Evolutionary conservation across 75 land plant genomes (phyloP), one percentile per base, ranked within the genome.

Genomic region (Selaginella moellendorffii): DNA sequence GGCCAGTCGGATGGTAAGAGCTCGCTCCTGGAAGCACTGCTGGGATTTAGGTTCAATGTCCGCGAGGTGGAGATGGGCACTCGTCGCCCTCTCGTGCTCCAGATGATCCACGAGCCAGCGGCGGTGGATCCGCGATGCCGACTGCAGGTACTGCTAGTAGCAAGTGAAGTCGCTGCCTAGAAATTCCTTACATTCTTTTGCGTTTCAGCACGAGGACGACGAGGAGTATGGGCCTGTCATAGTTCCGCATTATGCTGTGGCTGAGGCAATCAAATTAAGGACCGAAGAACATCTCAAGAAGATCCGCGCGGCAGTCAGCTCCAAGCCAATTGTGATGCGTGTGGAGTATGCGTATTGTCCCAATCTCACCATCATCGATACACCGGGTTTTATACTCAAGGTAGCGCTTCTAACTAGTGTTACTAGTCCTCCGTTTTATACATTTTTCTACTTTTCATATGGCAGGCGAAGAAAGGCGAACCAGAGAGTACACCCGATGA

Each of bases 61-160:
- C 76, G 89, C 1, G 97, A 92, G 68, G 97, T 92, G 68, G 97
- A 92, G 63, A 92, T 92, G 95, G 97, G 97, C 2, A 92, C 97
- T 0, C 68, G 97, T 2, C 54, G 97, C 0, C 97, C 97, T 1
- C 83, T 92, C 54, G 82, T 92, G 72, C 79, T 92, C 54, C 97
- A 92, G 62, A 92, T 92, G 97, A 82, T 88, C 31, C 97, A 92
- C 56, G 95, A 92, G 63, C 74, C 86, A 2, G 27, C 82, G 14
- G 97, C 97, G 14, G 31, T 77, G 17, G 95, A 92, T 51, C 97
- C 97, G 20, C 79, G 84, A 1, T 92, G 97, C 75, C 84, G 93
- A 10, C 86, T 92, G 64, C 97, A 87, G 85, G 79, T 77, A 14
- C 17, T 92, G 97, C 75, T 82, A 89, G 14, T 85, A 87, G 64